These are phyloP conservation scores for Aspergillus brunneoviolaceus DNA, from an alignment of 2,329 filamentous ascomycete genomes.

Conservation along the genomic window DNA sequence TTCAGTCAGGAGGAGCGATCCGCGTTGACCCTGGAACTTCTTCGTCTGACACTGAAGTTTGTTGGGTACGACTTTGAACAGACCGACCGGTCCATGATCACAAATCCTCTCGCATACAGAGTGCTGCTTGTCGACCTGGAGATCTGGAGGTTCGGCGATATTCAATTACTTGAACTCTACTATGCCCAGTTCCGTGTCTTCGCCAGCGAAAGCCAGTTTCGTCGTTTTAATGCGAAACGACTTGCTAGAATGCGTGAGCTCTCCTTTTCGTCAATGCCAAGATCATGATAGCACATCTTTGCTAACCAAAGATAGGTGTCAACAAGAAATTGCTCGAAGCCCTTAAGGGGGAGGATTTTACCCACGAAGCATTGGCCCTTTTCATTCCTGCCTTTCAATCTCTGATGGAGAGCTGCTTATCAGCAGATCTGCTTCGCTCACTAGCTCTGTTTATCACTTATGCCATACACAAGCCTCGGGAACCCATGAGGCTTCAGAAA, in stretches of 20 bases:
- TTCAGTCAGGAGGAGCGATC: conserved; percentile 50
- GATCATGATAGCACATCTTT: neutral
- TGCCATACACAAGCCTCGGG: conserved; percentile 68
- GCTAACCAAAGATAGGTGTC: conserved; percentile 60
- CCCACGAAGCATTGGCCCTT: conserved; percentile 67
- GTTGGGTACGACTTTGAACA: conserved; percentile 81
- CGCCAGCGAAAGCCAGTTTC: conserved; percentile 84
- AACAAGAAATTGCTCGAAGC: conserved; percentile 88
- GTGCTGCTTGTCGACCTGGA: conserved; percentile 90
- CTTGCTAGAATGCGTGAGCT: conserved; percentile 83
- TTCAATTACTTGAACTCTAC: conserved; percentile 79
- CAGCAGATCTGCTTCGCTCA: conserved; percentile 79
- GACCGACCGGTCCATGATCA: conserved; percentile 85
- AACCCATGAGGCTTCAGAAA: conserved; percentile 40
- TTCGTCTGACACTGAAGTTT: conserved; percentile 78
- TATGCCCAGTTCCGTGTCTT: conserved; percentile 91
- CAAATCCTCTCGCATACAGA: conserved; percentile 92
- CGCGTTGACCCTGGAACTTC: conserved; percentile 57
- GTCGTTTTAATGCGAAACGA: conserved; percentile 85
- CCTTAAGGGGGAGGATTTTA: conserved; percentile 79
- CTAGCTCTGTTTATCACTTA: conserved; percentile 92
- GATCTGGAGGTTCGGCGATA: conserved; percentile 79
- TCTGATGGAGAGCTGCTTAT: conserved; percentile 76
- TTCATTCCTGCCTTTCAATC: conserved; percentile 78
- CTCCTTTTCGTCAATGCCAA: neutral